A percentile compares a stretch with the other conserved stretches of the same genome.
Evolutionary conservation across 345 rosid species (phyloP).

Genomic region (Eucalyptus dawsonii): DNA sequence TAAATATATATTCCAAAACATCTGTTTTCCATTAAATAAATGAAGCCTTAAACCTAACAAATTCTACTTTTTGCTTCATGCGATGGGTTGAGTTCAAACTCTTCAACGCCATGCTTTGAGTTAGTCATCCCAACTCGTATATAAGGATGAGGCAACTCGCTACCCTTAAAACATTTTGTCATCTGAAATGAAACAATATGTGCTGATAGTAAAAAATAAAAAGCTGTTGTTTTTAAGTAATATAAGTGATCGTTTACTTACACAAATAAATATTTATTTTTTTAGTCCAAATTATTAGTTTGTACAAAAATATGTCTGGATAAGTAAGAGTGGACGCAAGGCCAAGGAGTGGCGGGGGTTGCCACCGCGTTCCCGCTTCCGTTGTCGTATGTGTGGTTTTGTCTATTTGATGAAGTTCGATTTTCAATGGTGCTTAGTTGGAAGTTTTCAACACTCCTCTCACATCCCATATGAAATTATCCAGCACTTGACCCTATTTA

Average conservation of each 20-base stretch:
- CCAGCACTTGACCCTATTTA: not conserved
- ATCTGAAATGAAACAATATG: not conserved
- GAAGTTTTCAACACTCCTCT: not conserved
- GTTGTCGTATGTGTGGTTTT: not conserved
- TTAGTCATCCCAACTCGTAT: too few species aligned
- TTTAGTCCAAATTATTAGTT: not conserved
- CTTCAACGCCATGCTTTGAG: too few species aligned
- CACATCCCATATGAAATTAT: not conserved
- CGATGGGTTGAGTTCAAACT: not conserved
- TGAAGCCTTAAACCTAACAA: not conserved
- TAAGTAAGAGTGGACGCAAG: not conserved
- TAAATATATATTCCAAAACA: too few species aligned
- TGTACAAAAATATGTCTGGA: not conserved
- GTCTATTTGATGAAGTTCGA: not conserved
- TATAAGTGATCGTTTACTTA: too few species aligned
- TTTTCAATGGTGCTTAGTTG: not conserved
- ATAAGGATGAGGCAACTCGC: too few species aligned
- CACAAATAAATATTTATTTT: too few species aligned
- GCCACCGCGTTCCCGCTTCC: not conserved
- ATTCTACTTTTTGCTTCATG: not conserved
- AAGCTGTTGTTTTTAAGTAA: fast-evolving
- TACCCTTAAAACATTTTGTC: not conserved
- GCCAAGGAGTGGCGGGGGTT: fast-evolving
- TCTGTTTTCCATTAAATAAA: too few species aligned
- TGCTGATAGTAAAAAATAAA: not conserved